phyloP scores from a whole-genome alignment of 2,329 filamentous ascomycete genomes.

The Aspergillus quadricinctus region DNA sequence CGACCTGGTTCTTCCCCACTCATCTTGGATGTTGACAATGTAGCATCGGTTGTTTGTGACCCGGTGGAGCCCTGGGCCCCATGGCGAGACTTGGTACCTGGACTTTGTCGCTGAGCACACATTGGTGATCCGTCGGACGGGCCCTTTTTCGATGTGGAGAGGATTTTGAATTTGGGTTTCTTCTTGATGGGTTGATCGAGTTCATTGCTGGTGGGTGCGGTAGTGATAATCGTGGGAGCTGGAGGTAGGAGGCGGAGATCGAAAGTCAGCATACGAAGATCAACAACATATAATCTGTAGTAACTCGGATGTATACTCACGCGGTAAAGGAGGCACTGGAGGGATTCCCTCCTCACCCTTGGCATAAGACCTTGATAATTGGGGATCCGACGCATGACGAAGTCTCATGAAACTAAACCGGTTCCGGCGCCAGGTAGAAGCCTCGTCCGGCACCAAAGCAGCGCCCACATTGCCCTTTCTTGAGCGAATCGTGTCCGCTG shows the following conservation, averaged over 20 bases:
- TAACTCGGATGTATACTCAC: conserved; percentile 24
- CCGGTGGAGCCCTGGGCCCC: conserved; percentile 24
- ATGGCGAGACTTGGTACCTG: conserved; percentile 16
- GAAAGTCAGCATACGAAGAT: conserved; percentile 7
- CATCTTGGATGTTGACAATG: conserved; percentile 42
- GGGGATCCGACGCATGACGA: conserved; percentile 88
- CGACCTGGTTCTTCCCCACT: conserved; percentile 60
- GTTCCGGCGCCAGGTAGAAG: conserved; percentile 33
- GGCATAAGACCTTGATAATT: conserved; percentile 71
- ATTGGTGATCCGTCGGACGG: conserved; percentile 28
- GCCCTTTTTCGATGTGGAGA: conserved; percentile 30
- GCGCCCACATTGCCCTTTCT: conserved; percentile 14
- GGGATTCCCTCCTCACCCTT: conserved; percentile 54
- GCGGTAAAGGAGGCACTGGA: conserved; percentile 37
- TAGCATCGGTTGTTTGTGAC: conserved; percentile 26
- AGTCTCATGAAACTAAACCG: conserved; percentile 71
- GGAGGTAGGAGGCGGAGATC: conserved; percentile 5
- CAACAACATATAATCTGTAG: not conserved
- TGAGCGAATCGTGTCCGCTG: conserved; percentile 12
- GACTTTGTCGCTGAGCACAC: conserved; percentile 3
- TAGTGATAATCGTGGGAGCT: conserved; percentile 77
- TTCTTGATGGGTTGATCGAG: conserved; percentile 43
- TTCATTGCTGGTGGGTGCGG: conserved; percentile 71
- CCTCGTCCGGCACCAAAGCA: conserved; percentile 14
- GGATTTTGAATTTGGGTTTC: conserved; percentile 38